phyloP scores from a whole-genome alignment of 257 asterid species.

The Solanum phureja region DNA sequence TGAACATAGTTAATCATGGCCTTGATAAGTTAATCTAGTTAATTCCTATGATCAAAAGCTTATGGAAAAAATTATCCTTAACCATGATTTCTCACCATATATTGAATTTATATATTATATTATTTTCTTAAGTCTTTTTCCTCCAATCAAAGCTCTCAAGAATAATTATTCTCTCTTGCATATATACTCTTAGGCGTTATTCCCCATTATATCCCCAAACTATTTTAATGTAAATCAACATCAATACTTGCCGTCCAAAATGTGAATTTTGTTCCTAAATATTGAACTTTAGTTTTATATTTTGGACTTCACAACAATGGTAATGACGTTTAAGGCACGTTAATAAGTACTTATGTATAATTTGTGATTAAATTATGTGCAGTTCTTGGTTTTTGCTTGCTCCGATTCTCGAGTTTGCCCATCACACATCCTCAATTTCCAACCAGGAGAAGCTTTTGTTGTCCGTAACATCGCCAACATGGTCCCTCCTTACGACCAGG shows the following conservation, averaged over 20 bases:
- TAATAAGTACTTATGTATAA: not conserved
- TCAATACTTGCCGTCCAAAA: not conserved
- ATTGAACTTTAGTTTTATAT: too few relatives aligned
- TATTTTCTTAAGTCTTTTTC: not conserved
- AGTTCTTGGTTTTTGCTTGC: slow-evolving; percentile 45
- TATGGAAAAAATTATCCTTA: not conserved
- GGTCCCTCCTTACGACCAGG: slow-evolving; percentile 49
- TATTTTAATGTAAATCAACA: not conserved
- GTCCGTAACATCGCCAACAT: slow-evolving; percentile 44
- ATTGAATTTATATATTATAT: not conserved
- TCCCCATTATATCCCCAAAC: not conserved
- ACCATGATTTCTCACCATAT: not conserved
- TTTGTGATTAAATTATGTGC: not conserved
- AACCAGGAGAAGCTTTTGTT: slow-evolving; percentile 43
- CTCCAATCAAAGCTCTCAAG: not conserved
- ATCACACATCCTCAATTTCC: slow-evolving; percentile 34
- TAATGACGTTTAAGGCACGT: not conserved
- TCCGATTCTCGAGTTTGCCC: slow-evolving; percentile 45
- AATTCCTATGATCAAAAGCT: not conserved
- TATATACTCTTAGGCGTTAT: not conserved
- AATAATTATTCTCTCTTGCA: not conserved
- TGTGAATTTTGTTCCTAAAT: not conserved
- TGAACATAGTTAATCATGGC: not conserved
- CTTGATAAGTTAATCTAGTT: not conserved
- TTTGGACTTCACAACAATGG: not conserved